Evolutionary conservation across 1,284 basidiomycete genomes (phyloP), one percentile per base, ranked within the genome.

Genomic region (Fistulinella cinereoalba): DNA sequence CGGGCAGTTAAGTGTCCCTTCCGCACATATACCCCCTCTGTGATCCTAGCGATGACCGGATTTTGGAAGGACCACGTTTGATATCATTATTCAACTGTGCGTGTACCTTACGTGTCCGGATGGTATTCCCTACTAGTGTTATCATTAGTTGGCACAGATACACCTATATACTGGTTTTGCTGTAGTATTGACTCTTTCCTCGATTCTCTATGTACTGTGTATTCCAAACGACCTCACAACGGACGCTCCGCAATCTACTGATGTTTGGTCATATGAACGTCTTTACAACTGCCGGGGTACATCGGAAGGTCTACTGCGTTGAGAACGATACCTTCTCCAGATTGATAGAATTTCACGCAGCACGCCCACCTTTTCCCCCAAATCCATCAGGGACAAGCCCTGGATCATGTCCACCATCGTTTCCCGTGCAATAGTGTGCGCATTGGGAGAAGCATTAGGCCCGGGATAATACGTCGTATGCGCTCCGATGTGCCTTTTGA

Each of bases 1-100:
- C 74, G 2, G 73, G 76, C 33, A 71, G 68, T 42, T 76, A 33
- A 58, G 39, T 28, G 9, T 31, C 34, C 16, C 27, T 25, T 36
- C 16, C 21, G 28, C 18, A 15, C 27, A 40, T 46, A 46, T 27
- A 29, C 34, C 18, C 22, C 33, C 21, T 16, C 24, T 15, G 41
- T 16, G 39, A 46, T 24, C 10, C 32, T 40, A n/a, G n/a, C n/a
- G 36, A 46, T 41, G 24, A 36, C 45, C 41, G 50, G 36, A 46
- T 50, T 41, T 49, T 56, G 32, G 39, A 36, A 46, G 43, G 42
- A 51, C 33, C 10, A 29, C 3, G 7, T 46, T 37, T 3, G 37
- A 49, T 64, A 60, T 61, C 41, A 55, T 63, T 63, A 61, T 65
- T 52, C 19, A 24, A 33, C 43, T 41, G 46, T 46, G 31, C 33